Evolutionary conservation across 108 stramenopile species (phyloP).

Genomic region (Parietichytrium sp.): DNA sequence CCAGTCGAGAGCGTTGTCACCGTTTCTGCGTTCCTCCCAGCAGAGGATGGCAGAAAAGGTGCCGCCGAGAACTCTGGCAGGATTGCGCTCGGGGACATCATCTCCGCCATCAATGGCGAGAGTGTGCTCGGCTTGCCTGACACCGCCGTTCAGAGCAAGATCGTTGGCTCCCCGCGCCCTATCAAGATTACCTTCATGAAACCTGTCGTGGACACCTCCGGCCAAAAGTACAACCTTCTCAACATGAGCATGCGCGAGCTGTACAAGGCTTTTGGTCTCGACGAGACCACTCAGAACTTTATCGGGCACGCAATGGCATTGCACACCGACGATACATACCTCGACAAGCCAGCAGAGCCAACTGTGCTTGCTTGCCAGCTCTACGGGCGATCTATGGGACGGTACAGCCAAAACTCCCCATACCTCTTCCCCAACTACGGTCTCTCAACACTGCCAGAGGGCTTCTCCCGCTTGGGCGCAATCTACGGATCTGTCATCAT

Average conservation of each 20-base stretch:
- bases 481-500: constrained; percentile 99
- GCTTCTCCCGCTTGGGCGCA: constrained; percentile 95
- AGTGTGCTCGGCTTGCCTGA: constrained; percentile 10
- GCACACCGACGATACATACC: constrained; percentile 84
- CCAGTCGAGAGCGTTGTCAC: constrained; percentile 17
- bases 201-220: constrained; percentile 61
- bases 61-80: neutral
- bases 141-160: neutral
- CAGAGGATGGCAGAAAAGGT: neutral
- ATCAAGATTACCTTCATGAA: constrained; percentile 41
- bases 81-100: neutral
- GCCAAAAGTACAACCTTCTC: constrained; percentile 78
- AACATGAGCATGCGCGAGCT: constrained; percentile 90
- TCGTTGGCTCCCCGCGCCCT: neutral
- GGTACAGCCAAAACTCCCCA: constrained; percentile 85
- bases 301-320: constrained; percentile 99
- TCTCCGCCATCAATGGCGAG: neutral
- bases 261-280: constrained; percentile 85
- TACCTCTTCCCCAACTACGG: constrained; percentile 99
- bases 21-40: neutral
- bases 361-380: constrained; percentile 84
- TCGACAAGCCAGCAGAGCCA: constrained; percentile 80
- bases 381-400: constrained; percentile 85
- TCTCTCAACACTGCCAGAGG: constrained; percentile 94
- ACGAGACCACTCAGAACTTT: constrained; percentile 91